Evolutionary conservation across 2,329 filamentous ascomycete genomes (phyloP), one percentile per base, ranked within the genome.

Genomic region (Cladosporium colombiae): DNA sequence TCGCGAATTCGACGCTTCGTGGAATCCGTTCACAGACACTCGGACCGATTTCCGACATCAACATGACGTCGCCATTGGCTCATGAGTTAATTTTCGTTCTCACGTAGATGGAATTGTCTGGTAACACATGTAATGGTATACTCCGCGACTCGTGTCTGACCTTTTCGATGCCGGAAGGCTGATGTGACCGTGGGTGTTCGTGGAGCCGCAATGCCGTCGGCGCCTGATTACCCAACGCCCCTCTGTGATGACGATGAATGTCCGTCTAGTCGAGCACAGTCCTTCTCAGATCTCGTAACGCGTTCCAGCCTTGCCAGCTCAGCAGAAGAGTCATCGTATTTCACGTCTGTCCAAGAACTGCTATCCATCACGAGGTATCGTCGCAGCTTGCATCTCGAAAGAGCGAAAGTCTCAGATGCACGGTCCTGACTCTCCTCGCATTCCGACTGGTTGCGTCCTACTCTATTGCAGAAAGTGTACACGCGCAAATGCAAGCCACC

Each of bases 401-500:
- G 56, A 44, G 31, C 18, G 16, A 8, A 35, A 46, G 37, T 18
- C 35, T n/a, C 35, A 29, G 27, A 37, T 23, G 55, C 55, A 57
- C 55, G 33, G n/a, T 57, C 55, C 55, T 25, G 55, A 57, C 55
- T 57, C 21, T 14, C n/a, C 46, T 52, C 21, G 27, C n/a, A 35
- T 52, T 62, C 59, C 59, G 59, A 62, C 59, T 62, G 59, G 59
- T 23, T 25, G 46, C 14, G 11, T 21, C 3, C 16, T 23, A 35
- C 18, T 27, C n/a, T 31, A 33, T 29, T n/a, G 29, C 27, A 61
- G 33, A 11, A 40, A 46, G 27, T 21, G 37, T 35, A 21, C 27
- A 37, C 37, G 16, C 13, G 29, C 37, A 25, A n/a, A 53, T 25
- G 56, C 59, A 62, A 62, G 59, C 59, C 59, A 62, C 46, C 44